These are phyloP conservation scores for Cynanchum wilfordii DNA, from an alignment of 257 asterid species.

Conservation along the genomic window DNA sequence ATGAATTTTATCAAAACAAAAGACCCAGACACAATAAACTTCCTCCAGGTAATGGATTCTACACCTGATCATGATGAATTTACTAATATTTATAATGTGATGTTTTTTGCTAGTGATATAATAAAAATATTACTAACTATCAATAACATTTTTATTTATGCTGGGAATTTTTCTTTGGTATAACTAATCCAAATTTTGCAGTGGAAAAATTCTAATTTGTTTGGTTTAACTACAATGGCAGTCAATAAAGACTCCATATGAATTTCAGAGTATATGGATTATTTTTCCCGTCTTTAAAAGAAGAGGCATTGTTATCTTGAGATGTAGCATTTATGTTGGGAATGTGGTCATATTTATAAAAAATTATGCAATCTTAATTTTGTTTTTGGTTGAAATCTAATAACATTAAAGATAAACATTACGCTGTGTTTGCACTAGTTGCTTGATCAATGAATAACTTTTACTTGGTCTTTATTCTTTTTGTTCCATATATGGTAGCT, in stretches of 20 bases:
- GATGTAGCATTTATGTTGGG: neutral
- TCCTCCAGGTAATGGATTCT: slow-evolving; percentile 67
- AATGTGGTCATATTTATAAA: neutral
- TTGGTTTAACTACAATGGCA: neutral
- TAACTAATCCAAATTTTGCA: neutral
- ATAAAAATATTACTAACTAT: neutral
- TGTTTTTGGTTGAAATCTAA: neutral
- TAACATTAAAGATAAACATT: neutral
- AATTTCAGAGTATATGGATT: neutral
- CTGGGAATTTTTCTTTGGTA: neutral
- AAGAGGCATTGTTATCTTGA: neutral
- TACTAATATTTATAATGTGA: neutral
- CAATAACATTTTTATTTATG: neutral
- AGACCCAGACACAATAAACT: slow-evolving; percentile 58
- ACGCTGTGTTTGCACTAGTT: neutral
- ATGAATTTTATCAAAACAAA: slow-evolving; percentile 52
- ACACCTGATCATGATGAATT: slow-evolving; percentile 1
- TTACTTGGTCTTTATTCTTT: slow-evolving; percentile 3
- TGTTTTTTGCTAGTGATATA: neutral
- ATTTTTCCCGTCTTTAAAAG: neutral
- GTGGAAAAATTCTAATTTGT: neutral
- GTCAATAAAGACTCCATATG: neutral
- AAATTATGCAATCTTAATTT: neutral
- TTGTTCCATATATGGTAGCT: neutral
- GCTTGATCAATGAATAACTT: slow-evolving; percentile 2